A percentile compares a stretch with the other conserved stretches of the same genome.
Evolutionary conservation across 176 grass and related monocot species (phyloP).

Genomic region (Eremochloa ophiuroides): DNA sequence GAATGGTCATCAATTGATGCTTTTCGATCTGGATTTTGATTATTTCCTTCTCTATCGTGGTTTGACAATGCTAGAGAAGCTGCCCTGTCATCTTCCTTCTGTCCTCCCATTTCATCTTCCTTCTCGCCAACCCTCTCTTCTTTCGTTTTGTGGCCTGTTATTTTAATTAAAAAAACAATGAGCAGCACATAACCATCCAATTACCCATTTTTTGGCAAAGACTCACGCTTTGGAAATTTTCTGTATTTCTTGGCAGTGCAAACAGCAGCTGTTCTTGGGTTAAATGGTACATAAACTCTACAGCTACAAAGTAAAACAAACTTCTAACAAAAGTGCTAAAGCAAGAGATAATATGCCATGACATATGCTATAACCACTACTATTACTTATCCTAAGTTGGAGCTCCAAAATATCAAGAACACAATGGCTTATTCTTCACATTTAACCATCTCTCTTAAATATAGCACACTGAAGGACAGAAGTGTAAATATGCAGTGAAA

Average conservation of each 20-base stretch:
- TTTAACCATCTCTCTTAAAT: background rate
- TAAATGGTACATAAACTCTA: too few relatives aligned
- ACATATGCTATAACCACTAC: too few relatives aligned
- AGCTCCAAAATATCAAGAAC: too few relatives aligned
- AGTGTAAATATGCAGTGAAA: background rate
- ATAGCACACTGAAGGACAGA: slow-evolving; percentile 3
- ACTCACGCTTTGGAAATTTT: too few relatives aligned
- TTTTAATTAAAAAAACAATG: background rate
- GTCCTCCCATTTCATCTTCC: slow-evolving; percentile 28
- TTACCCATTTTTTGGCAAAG: too few relatives aligned
- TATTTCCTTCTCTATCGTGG: slow-evolving; percentile 48
- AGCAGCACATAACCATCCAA: slow-evolving; percentile 13
- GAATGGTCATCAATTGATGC: slow-evolving; percentile 37
- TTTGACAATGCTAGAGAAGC: slow-evolving; percentile 37
- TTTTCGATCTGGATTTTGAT: slow-evolving; percentile 35
- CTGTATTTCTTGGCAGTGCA: too few relatives aligned
- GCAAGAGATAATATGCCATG: too few relatives aligned
- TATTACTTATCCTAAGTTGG: too few relatives aligned
- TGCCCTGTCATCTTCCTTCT: slow-evolving; percentile 38
- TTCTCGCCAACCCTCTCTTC: slow-evolving; percentile 49
- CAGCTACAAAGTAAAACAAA: too few relatives aligned
- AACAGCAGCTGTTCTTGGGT: too few relatives aligned
- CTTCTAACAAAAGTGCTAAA: too few relatives aligned
- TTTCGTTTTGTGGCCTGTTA: slow-evolving; percentile 51
- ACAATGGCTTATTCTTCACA: too few relatives aligned